Evolutionary conservation across 2,329 filamentous ascomycete genomes (phyloP), one percentile per base, ranked within the genome.

Genomic region (Stagonosporopsis tanaceti): DNA sequence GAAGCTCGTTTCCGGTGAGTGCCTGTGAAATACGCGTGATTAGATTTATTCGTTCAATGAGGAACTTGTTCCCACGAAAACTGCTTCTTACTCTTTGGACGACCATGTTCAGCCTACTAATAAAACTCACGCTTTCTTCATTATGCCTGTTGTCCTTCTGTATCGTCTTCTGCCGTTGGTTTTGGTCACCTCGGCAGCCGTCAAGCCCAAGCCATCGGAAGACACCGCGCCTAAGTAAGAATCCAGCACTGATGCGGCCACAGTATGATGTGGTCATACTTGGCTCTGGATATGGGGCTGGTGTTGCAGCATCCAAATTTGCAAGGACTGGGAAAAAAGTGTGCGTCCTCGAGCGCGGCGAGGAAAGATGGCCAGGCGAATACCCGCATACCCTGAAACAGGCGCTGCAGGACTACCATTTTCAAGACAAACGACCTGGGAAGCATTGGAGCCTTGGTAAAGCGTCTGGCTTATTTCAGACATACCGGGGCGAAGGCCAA

Each of bases 221-320:
- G 40, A 11, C 6, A 38, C 47, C 51, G n/a, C 50, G 35, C 6
- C 35, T 34, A 15, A 50, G 52, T 42, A 47, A 24, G 20, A 46
- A 34, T 34, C 8, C 39, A 38, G 30, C 50, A 17, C 27, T 51
- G 11, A 82, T 89, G 69, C 79, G 82, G 25, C 76, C 78, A 53
- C 76, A 77, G 6, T 90, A 91, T 63, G 88, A 90, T 73, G 84
- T 84, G 37, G 82, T 91, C 11, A 85, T 90, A 28, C 85, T 90
- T 55, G 88, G 88, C 1, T 89, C 87, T 9, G 88, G 88, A 1
- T 91, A 90, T 70, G 88, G 88, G 24, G 87, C 86, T 37, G 85
- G 83, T 24, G 84, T 90, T 20, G 87, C 88, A 2, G 88, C 87
- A 0, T 85, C 85, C 22, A 81, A 87, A 11, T 86, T 89, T 82